phyloP scores from a whole-genome alignment of 768 basidiomycete genomes.

The Boletus huronensis region DNA sequence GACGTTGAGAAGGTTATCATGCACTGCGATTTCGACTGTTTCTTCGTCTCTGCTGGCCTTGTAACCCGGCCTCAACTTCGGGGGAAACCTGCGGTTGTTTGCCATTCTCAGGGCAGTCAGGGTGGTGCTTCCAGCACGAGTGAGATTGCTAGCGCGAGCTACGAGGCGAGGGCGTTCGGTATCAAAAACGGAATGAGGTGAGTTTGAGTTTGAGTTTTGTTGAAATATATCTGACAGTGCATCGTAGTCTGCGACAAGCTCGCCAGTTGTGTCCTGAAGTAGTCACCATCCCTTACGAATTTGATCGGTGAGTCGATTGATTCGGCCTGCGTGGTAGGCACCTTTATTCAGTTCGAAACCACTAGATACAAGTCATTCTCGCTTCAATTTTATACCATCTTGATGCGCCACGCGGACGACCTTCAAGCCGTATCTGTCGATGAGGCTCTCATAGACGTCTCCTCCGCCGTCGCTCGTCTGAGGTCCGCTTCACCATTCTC shows the following conservation, averaged over 20 bases:
- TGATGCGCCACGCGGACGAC: slow-evolving; percentile 87
- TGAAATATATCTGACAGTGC: slow-evolving; percentile 8
- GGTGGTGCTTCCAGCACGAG: slow-evolving; percentile 80
- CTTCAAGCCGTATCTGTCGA: slow-evolving; percentile 95
- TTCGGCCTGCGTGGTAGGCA: neutral
- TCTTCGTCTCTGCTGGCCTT: slow-evolving; percentile 93
- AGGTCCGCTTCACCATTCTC: slow-evolving; percentile 22
- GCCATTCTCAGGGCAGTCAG: slow-evolving; percentile 81
- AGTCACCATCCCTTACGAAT: slow-evolving; percentile 88
- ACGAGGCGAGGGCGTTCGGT: slow-evolving; percentile 86
- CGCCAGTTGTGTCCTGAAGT: slow-evolving; percentile 70
- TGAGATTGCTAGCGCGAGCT: slow-evolving; percentile 92
- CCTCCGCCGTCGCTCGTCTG: slow-evolving; percentile 48
- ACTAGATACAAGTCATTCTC: slow-evolving; percentile 83
- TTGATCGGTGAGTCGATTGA: slow-evolving; percentile 57
- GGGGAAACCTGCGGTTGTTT: slow-evolving; percentile 91
- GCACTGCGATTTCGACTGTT: slow-evolving; percentile 96
- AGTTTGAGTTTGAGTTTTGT: no score
- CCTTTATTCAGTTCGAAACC: neutral
- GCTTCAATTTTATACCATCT: slow-evolving; percentile 85
- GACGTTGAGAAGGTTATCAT: slow-evolving; percentile 66
- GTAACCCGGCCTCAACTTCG: slow-evolving; percentile 74
- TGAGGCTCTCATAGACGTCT: slow-evolving; percentile 91
- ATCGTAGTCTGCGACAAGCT: slow-evolving; percentile 69
- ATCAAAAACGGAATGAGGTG: slow-evolving; percentile 96